Percentiles rank a stretch among this genome's conserved stretches.
phyloP scores from a whole-genome alignment of 176 grass and related monocot species.

The Pontederia paniculata region DNA sequence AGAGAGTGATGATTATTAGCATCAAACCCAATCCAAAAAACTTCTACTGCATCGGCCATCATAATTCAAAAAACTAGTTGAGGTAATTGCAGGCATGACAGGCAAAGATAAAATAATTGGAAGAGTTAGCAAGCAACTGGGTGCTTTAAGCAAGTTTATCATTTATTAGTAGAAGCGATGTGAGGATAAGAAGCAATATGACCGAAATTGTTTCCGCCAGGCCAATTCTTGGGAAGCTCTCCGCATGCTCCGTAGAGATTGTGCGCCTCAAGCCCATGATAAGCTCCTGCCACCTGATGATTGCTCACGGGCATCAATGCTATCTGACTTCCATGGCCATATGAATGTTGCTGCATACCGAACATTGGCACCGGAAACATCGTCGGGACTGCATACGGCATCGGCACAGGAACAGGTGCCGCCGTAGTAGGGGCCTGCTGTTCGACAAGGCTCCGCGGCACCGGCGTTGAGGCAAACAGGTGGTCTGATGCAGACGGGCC shows the following conservation, averaged over 20 bases:
- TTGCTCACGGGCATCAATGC: background rate
- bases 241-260: background rate
- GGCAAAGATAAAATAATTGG: no score
- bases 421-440: background rate
- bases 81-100: no score
- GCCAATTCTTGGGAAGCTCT: background rate
- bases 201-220: background rate
- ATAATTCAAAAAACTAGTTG: no score
- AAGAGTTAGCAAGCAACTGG: no score
- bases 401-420: background rate
- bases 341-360: conserved; percentile 16
- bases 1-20: no score
- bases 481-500: conserved; percentile 25
- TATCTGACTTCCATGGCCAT: background rate
- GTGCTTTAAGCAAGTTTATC: no score
- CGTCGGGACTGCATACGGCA: conserved; percentile 13
- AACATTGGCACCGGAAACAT: conserved; percentile 10
- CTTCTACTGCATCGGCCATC: no score
- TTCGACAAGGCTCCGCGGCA: conserved; percentile 33
- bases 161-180: background rate
- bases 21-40: no score
- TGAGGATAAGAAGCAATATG: background rate
- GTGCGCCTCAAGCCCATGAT: background rate
- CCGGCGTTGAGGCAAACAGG: conserved; percentile 40
- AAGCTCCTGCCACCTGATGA: background rate